Conservation (phyloP, 2,329 filamentous ascomycete genomes). For the Penicillium sp. region DNA sequence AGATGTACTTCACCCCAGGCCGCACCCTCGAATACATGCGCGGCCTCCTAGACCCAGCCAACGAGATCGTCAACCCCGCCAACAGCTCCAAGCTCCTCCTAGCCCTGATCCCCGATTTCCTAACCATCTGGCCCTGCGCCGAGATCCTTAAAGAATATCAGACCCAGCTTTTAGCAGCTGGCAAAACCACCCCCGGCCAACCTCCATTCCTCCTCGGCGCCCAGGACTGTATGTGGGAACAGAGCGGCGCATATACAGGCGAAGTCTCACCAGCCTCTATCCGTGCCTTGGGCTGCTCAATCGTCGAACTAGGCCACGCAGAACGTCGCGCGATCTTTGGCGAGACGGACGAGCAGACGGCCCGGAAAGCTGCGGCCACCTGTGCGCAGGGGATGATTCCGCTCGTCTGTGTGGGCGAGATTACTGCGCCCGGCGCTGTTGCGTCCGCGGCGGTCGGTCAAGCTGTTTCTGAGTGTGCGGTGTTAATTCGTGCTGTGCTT, state of each 20-base stretch:
- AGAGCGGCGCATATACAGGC: slow-evolving; percentile 73
- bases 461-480: slow-evolving; percentile 66
- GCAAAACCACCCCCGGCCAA: slow-evolving; percentile 20
- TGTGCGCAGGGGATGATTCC: slow-evolving; percentile 71
- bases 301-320: slow-evolving; percentile 80
- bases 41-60: slow-evolving; percentile 50
- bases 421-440: slow-evolving; percentile 50
- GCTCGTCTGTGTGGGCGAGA: slow-evolving; percentile 78
- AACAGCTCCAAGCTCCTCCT: slow-evolving; percentile 61
- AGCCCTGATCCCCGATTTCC: slow-evolving; percentile 76
- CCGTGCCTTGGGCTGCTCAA: slow-evolving; percentile 64
- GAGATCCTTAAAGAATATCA: slow-evolving; percentile 39
- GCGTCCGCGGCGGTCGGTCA: slow-evolving; percentile 51
- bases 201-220: slow-evolving; percentile 66
- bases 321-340: slow-evolving; percentile 71
- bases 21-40: slow-evolving; percentile 60
- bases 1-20: slow-evolving; percentile 40
- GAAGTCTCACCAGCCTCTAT: slow-evolving; percentile 72
- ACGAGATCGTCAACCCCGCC: slow-evolving; percentile 44
- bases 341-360: slow-evolving; percentile 70
- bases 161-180: slow-evolving; percentile 16
- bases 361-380: slow-evolving; percentile 68
- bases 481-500: slow-evolving; percentile 66
- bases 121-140: slow-evolving; percentile 58
- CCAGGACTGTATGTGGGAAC: slow-evolving; percentile 72